A percentile compares a stretch with the other conserved stretches of the same genome.
Conservation (phyloP, 176 grass and related monocot species). For the Bolboschoenus planiculmis region DNA sequence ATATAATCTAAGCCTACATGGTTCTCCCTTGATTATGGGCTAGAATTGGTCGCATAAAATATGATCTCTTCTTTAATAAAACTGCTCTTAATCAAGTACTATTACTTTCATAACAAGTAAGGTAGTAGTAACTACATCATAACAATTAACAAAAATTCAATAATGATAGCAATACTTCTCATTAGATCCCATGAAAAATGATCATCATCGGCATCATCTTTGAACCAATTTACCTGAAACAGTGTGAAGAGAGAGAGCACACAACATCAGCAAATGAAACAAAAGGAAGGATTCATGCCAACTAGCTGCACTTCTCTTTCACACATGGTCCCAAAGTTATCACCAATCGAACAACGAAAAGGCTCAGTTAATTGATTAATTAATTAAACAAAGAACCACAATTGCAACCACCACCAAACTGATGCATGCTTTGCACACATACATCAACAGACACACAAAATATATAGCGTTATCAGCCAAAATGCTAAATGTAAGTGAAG, state of each 20-base stretch:
- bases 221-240: too few species aligned
- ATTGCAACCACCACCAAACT: neutral
- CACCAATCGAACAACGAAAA: neutral
- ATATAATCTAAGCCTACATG: neutral
- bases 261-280: neutral
- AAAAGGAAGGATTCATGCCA: neutral
- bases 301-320: constrained; percentile 4
- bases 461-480: neutral
- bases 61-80: too few species aligned
- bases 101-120: too few species aligned
- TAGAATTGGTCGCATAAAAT: too few species aligned
- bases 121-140: too few species aligned
- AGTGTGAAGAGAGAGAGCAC: neutral
- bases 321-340: neutral
- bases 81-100: too few species aligned
- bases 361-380: neutral
- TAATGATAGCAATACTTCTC: too few species aligned
- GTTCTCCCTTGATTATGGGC: neutral
- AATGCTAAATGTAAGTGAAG: neutral
- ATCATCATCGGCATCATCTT: too few species aligned
- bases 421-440: neutral
- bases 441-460: neutral
- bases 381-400: neutral
- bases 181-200: too few species aligned
- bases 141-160: too few species aligned